Evolutionary conservation across 305 asterid species (phyloP).

Genomic region (Monarda citriodora): DNA sequence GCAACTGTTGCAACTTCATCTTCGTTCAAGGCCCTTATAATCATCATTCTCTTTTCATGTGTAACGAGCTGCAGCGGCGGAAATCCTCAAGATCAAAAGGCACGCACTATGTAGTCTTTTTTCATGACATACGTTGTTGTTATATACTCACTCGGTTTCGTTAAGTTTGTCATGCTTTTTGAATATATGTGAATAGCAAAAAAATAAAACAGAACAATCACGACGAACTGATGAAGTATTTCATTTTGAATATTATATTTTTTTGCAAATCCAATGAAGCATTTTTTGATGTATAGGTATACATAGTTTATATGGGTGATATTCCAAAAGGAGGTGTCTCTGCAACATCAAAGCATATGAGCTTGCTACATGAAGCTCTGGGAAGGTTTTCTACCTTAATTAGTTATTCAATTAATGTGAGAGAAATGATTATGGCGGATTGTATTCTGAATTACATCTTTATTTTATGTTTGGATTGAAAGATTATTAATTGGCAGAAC

Average conservation of each 20-base stretch:
- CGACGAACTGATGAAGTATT: too few species aligned
- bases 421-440: too few species aligned
- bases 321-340: conserved; percentile 34
- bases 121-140: neutral
- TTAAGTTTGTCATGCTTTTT: too few species aligned
- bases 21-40: conserved; percentile 18
- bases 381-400: conserved; percentile 28
- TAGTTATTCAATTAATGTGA: too few species aligned
- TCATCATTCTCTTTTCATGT: conserved; percentile 20
- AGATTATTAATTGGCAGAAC: too few species aligned
- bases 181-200: too few species aligned
- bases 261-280: neutral
- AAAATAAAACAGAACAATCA: too few species aligned
- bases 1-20: conserved; percentile 10
- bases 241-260: neutral
- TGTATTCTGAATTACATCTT: too few species aligned
- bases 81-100: conserved; percentile 27
- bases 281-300: neutral
- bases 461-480: too few species aligned
- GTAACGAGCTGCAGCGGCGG: conserved; percentile 17
- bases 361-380: conserved; percentile 34
- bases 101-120: conserved; percentile 1
- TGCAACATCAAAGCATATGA: conserved; percentile 32
- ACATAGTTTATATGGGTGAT: conserved; percentile 56
- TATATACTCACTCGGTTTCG: neutral